Evolutionary conservation across 768 basidiomycete genomes (phyloP), one percentile per base, ranked within the genome.

Genomic region (Suillus bovinus): DNA sequence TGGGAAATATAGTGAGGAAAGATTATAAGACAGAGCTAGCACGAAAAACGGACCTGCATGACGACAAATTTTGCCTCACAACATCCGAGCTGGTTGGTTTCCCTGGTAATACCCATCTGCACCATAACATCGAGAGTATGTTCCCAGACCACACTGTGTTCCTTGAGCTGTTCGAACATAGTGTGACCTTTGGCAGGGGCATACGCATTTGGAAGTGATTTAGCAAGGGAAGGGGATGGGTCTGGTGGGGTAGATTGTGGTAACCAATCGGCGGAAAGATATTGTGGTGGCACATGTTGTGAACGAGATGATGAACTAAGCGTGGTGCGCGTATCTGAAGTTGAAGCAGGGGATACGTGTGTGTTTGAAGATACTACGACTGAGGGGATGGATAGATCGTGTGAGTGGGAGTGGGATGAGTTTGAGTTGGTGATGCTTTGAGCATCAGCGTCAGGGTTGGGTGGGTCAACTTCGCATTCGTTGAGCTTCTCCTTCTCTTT

Each of bases 91-190:
- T 77, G 76, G 31, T 64, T 68, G 27, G 74, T 74, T 54, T 84
- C 80, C 44, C 87, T 80, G 53, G 86, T 82, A 9, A 92, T 79
- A 63, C 84, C 82, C 73, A 84, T 80, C 63, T 87, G 84, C 16
- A 91, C 79, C 4, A 84, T 75, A 6, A 86, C 79, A 41, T 82
- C 79, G 22, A 92, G 77, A 0, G 78, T 74, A 58, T 86, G 80
- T 7, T 83, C 81, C 88, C 89, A 93, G 11, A 72, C 70, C 14
- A 88, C 85, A 9, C 80, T 80, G 68, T 93, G 90, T 34, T 88
- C 87, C 69, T 80, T 81, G 34, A 93, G 81, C 38, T 78, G 79
- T 34, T 82, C 75, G 67, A 82, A 90, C 0, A 78, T 72, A 0
- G 91, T 92, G 60, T 81, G 80, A 24, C 90, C 90, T 36, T 84